Evolutionary conservation across 345 rosid species (phyloP).

Genomic region (Ricinus communis): DNA sequence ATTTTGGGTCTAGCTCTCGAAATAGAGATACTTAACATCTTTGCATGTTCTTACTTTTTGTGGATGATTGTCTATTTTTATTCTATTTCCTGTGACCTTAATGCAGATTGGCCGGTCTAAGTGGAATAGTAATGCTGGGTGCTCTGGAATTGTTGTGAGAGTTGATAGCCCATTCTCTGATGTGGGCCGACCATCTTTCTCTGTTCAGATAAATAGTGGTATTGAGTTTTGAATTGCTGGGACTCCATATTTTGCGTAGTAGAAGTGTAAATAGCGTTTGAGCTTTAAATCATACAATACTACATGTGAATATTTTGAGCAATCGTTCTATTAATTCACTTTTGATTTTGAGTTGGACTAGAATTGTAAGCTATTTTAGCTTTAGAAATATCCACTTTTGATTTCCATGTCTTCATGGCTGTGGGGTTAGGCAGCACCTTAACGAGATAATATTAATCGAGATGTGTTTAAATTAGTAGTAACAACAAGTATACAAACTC

Average conservation of each 20-base stretch:
- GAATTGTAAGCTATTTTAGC: too few relatives aligned
- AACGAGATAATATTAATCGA: too few relatives aligned
- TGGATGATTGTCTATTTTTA: conserved; percentile 2
- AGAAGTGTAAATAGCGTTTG: conserved; percentile 39
- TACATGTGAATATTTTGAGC: conserved; percentile 30
- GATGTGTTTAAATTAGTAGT: too few relatives aligned
- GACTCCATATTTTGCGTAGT: not conserved
- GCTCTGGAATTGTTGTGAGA: conserved; percentile 74
- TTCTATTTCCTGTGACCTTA: not conserved
- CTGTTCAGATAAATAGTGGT: conserved; percentile 73
- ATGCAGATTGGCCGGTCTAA: conserved; percentile 89
- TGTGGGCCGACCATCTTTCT: conserved; percentile 66
- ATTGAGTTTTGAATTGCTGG: conserved; percentile 64
- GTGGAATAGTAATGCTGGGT: conserved; percentile 88
- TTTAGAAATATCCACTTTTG: too few relatives aligned
- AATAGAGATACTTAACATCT: not conserved
- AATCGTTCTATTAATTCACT: too few relatives aligned
- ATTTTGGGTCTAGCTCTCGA: not conserved
- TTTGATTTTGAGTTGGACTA: too few relatives aligned
- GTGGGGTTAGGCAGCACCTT: too few relatives aligned
- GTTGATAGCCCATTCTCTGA: conserved; percentile 65
- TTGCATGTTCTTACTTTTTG: not conserved
- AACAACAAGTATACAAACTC: too few relatives aligned
- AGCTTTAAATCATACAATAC: conserved; percentile 4
- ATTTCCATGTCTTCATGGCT: too few relatives aligned